phyloP scores from a whole-genome alignment of 805 yeast species.

The Kregervanrija delftensis region DNA sequence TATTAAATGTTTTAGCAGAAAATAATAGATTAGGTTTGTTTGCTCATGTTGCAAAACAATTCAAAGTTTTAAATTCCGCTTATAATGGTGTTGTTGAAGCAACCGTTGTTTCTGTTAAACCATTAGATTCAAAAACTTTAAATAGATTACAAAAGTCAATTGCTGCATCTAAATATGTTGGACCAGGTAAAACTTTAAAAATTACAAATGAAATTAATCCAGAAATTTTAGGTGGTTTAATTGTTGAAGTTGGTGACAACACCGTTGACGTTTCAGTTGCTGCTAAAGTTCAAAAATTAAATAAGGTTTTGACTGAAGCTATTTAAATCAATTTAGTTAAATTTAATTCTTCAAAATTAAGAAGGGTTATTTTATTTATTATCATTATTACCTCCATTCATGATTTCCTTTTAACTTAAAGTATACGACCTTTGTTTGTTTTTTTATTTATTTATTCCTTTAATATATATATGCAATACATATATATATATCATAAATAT shows the following conservation, averaged over 20 bases:
- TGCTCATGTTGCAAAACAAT: constrained; percentile 59
- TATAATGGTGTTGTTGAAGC: constrained; percentile 91
- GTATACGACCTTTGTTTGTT: not conserved
- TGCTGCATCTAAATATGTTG: constrained; percentile 72
- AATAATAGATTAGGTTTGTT: constrained; percentile 86
- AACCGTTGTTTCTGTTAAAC: constrained; percentile 78
- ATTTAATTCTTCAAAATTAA: not conserved
- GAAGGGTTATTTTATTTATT: not conserved
- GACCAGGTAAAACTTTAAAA: constrained; percentile 79
- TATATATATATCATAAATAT: not conserved
- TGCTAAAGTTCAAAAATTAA: constrained; percentile 78
- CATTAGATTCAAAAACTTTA: constrained; percentile 75
- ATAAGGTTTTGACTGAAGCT: constrained; percentile 81
- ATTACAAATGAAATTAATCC: constrained; percentile 79
- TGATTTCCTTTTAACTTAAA: not conserved
- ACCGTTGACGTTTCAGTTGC: constrained; percentile 91
- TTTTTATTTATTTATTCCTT: constrained; percentile 1
- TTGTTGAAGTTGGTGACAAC: constrained; percentile 94
- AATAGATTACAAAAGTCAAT: constrained; percentile 74
- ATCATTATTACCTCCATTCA: not conserved
- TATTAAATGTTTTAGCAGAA: constrained; percentile 80
- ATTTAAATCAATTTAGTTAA: constrained; percentile 40
- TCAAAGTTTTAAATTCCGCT: constrained; percentile 75
- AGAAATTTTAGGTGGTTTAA: constrained; percentile 89
- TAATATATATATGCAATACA: not conserved